These are phyloP conservation scores for Phyllosticta ampelicida DNA, from an alignment of 2,329 filamentous ascomycete species.

Conservation along the genomic window DNA sequence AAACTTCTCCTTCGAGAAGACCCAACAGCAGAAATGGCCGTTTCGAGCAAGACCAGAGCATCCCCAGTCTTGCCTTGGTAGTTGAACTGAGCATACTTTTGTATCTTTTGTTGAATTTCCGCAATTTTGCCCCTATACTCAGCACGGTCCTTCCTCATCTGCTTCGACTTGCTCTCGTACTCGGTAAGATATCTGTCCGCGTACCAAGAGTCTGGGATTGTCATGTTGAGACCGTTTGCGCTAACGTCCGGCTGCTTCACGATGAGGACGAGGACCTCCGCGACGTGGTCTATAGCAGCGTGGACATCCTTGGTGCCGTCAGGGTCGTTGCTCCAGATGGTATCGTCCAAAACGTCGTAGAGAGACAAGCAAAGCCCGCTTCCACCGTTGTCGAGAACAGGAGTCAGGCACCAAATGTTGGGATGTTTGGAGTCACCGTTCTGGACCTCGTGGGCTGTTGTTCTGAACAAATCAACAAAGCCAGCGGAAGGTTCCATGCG, in stretches of 20 bases:
- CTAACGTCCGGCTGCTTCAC: constrained; percentile 23
- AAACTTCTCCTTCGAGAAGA: not conserved
- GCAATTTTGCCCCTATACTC: constrained; percentile 35
- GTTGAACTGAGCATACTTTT: constrained; percentile 1
- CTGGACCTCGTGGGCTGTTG: constrained; percentile 24
- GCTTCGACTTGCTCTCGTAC: constrained; percentile 1
- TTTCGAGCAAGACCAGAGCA: constrained; percentile 28
- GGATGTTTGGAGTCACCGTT: not conserved
- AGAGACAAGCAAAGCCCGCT: constrained; percentile 31
- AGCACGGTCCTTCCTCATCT: constrained; percentile 5
- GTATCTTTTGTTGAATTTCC: constrained; percentile 19
- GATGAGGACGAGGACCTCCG: constrained; percentile 45
- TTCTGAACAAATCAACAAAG: constrained; percentile 36
- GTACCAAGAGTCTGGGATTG: constrained; percentile 44
- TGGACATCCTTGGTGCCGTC: constrained; percentile 22
- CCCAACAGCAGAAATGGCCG: constrained; percentile 25
- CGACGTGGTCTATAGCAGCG: constrained; percentile 25
- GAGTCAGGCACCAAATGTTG: constrained; percentile 21
- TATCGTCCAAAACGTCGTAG: constrained; percentile 44
- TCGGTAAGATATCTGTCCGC: constrained; percentile 46
- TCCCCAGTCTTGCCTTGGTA: constrained; percentile 22
- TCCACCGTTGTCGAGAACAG: constrained; percentile 16
- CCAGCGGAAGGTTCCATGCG: constrained; percentile 31
- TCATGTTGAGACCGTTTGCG: constrained; percentile 32
- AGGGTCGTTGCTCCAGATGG: constrained; percentile 37